These are phyloP conservation scores for Coemansia sp. DNA, from an alignment of 192 early-diverging fungal species.

Conservation along the genomic window DNA sequence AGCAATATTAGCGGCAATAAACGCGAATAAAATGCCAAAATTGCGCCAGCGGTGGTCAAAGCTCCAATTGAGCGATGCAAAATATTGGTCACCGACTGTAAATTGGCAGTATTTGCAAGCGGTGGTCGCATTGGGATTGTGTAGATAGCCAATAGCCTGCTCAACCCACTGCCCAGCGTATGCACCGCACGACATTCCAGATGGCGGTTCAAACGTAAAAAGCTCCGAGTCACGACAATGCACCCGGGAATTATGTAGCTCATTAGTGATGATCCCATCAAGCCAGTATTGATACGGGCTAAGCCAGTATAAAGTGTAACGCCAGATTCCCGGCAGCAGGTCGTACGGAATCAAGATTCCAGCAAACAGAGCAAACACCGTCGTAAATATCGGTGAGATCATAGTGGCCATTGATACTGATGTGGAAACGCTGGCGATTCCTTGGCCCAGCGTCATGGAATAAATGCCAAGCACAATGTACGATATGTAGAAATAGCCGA, in stretches of 20 bases:
- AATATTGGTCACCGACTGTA: constrained; percentile 60
- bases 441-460: constrained; percentile 58
- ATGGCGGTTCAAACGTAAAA: constrained; percentile 55
- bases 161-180: constrained; percentile 59
- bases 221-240: constrained; percentile 54
- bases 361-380: constrained; percentile 60
- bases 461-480: constrained; percentile 57
- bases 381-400: constrained; percentile 61
- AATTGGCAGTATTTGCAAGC: constrained; percentile 66
- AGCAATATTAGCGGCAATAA: constrained; percentile 60
- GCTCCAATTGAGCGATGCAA: constrained; percentile 51
- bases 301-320: constrained; percentile 63
- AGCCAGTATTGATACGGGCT: constrained; percentile 62
- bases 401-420: constrained; percentile 61
- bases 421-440: constrained; percentile 56
- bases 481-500: constrained; percentile 61
- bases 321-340: constrained; percentile 63
- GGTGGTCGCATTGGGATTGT: constrained; percentile 50
- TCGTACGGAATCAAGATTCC: constrained; percentile 61
- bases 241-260: constrained; percentile 54
- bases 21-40: constrained; percentile 62
- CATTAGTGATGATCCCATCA: constrained; percentile 61
- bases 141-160: constrained; percentile 61
- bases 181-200: constrained; percentile 59
- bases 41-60: constrained; percentile 68